Base-by-base conservation (phyloP, 1,284 basidiomycete species). In the Pterulicium gracile region DNA sequence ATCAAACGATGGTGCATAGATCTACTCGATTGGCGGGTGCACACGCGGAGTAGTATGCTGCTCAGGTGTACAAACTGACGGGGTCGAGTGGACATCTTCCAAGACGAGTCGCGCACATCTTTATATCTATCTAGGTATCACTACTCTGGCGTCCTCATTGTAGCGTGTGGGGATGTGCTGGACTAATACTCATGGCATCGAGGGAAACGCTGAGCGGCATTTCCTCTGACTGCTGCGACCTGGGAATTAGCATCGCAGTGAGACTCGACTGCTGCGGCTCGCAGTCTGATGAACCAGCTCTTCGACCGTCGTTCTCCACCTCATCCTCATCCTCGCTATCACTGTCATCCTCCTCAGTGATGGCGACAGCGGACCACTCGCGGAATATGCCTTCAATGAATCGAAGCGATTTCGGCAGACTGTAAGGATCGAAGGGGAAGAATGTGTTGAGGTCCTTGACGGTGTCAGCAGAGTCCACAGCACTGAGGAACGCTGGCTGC, bases 381-480 rank as follows among this genome's bases (percentile, higher is more conserved):
- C 87, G 68, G 54, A 88, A 89, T 14, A 87, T 71, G 12, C 69
- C 70, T 44, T 81, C 73, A 35, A 89, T 83, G 54, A 80, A 88
- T n/a, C 62, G 61, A 36, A 70, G 66, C 42, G 84, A 87, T 46
- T 73, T 72, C 1, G 89, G 87, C 1, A 99, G 77, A 54, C 84
- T 88, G 68, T 92, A 98, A 1, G 96, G 96, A 61, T 99, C 96
- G 60, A 99, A 99, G 0, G 96, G 96, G 70, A 98, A 99, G 70
- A 98, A 98, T 12, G 83, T 82, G 59, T 94, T 92, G 43, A 98
- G 71, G 49, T 93, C 89, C 3, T 78, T 70, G 48, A 82, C 78
- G 50, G 77, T 63, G 36, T 67, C 63, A 45, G 56, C 59, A 7
- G 51, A 49, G 5, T 46, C 49, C 10, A 12, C 44, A 12, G 60